Evolutionary conservation across 2,329 filamentous ascomycete genomes (phyloP).

Genomic region (Cephalotrichum gorgonifer): DNA sequence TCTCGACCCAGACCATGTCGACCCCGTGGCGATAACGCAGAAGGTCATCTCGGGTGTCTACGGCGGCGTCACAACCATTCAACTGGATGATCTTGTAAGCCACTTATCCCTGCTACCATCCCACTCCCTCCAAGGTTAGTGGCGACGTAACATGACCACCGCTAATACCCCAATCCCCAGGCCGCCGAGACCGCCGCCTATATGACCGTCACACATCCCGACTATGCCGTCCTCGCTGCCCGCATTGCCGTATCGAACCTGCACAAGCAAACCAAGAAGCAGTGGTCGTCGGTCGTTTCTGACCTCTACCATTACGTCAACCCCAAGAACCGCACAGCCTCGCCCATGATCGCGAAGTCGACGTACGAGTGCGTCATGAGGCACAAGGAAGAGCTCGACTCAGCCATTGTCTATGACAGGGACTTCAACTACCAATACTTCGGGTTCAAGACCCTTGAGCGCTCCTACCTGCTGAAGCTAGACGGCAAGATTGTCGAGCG

Average conservation of each 20-base stretch:
- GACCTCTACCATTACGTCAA: conserved; percentile 96
- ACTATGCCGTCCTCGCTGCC: conserved; percentile 96
- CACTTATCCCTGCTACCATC: neutral
- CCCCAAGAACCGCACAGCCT: conserved; percentile 72
- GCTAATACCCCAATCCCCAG: conserved; percentile 32
- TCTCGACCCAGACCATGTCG: conserved; percentile 87
- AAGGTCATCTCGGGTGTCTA: conserved; percentile 99
- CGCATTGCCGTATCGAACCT: conserved; percentile 98
- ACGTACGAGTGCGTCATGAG: conserved; percentile 92
- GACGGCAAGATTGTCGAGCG: conserved; percentile 94
- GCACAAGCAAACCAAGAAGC: conserved; percentile 99
- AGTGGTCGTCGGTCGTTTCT: conserved; percentile 90
- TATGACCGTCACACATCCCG: conserved; percentile 98
- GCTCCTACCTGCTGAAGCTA: conserved; percentile 92
- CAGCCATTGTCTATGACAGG: conserved; percentile 96
- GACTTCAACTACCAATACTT: conserved; percentile 99
- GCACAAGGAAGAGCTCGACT: conserved; percentile 95
- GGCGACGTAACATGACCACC: too few relatives aligned
- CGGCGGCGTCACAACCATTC: conserved; percentile 90
- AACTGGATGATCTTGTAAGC: conserved; percentile 91
- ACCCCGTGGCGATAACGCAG: conserved; percentile 95
- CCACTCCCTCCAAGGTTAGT: neutral
- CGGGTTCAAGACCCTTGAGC: conserved; percentile 97
- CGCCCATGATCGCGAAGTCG: conserved; percentile 89
- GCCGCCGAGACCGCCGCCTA: conserved; percentile 98